Conservation (phyloP, 306 rosid genomes). For the Castanospermum australe region DNA sequence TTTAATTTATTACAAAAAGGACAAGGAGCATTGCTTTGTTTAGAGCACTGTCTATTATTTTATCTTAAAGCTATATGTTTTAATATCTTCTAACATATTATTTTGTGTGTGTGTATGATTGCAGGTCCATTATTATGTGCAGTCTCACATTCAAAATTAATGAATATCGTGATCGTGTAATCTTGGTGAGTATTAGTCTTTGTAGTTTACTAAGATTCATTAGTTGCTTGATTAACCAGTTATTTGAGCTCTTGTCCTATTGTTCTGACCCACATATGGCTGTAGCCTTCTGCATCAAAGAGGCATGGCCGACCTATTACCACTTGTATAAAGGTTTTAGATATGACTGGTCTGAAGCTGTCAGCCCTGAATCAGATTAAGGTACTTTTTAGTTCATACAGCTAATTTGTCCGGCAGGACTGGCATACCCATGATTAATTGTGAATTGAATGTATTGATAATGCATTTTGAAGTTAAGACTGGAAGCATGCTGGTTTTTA, state of each 20-base stretch:
- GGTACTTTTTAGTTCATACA: conserved; percentile 45
- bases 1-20: conserved; percentile 21
- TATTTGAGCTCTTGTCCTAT: not conserved
- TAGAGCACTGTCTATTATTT: not conserved
- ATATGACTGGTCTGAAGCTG: conserved; percentile 94
- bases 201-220: not conserved
- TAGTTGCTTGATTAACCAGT: not conserved
- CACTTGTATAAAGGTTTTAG: conserved; percentile 82
- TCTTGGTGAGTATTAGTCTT: conserved; percentile 61
- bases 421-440: not conserved
- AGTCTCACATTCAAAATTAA: conserved; percentile 97
- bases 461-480: not conserved
- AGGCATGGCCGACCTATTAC: conserved; percentile 73
- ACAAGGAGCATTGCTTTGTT: not conserved
- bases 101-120: conserved; percentile 7
- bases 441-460: conserved; percentile 7
- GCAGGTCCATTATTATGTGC: conserved; percentile 94
- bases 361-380: conserved; percentile 87
- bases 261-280: conserved; percentile 30
- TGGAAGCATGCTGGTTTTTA: not conserved
- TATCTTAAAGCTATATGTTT: not conserved
- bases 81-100: conserved; percentile 6
- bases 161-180: conserved; percentile 81
- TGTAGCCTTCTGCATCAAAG: conserved; percentile 86
- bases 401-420: not conserved